These are phyloP conservation scores for Salix udensis DNA, from an alignment of 345 rosid species.

Conservation along the genomic window DNA sequence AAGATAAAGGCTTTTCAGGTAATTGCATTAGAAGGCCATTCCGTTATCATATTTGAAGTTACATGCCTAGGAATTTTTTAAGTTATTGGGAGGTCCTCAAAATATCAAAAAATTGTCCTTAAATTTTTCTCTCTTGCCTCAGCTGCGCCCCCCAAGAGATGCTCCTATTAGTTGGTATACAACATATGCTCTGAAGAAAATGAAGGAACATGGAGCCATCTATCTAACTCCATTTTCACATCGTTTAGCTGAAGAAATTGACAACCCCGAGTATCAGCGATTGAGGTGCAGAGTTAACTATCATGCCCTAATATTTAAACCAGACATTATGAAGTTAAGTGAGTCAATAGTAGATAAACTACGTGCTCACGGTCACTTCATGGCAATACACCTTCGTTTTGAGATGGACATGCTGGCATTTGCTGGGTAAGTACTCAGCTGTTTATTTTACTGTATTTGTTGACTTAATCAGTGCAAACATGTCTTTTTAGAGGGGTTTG, in stretches of 20 bases:
- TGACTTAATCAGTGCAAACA: neutral
- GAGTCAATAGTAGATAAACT: constrained; percentile 91
- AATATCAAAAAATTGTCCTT: neutral
- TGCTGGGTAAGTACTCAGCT: constrained; percentile 73
- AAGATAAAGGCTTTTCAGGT: constrained; percentile 94
- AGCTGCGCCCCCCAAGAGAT: constrained; percentile 92
- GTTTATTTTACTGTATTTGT: neutral
- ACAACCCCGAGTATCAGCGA: constrained; percentile 82
- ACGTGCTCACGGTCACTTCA: constrained; percentile 94
- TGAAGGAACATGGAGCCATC: constrained; percentile 92
- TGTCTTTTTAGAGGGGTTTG: neutral
- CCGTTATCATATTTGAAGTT: neutral
- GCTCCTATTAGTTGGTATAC: constrained; percentile 90
- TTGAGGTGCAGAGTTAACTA: constrained; percentile 98
- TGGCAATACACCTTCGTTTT: constrained; percentile 98
- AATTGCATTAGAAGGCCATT: neutral
- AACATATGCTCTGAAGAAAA: constrained; percentile 71
- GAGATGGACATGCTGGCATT: constrained; percentile 99
- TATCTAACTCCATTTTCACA: constrained; percentile 97
- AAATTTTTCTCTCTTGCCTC: constrained; percentile 9
- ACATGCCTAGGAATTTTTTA: neutral
- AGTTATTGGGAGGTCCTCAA: neutral
- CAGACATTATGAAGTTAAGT: constrained; percentile 82
- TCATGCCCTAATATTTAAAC: constrained; percentile 94
- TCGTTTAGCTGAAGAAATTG: constrained; percentile 96